Conservation (phyloP, 192 early-diverging fungal species). For the Anaeromyces robustus region DNA sequence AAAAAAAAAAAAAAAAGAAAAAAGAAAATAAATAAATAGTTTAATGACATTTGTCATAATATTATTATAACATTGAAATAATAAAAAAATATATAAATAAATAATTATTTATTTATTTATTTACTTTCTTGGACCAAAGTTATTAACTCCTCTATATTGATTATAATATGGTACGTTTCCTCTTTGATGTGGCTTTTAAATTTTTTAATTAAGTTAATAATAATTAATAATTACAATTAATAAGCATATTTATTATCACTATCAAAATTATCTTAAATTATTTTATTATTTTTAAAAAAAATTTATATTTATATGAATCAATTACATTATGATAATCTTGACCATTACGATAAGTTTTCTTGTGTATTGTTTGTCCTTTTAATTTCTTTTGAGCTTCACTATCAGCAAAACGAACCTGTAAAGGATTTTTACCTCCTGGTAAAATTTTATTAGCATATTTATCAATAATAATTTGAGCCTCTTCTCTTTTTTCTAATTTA, state of each 20-base stretch:
- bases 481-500: conserved; percentile 52
- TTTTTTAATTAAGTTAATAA: background rate
- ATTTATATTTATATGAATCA: background rate
- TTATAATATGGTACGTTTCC: background rate
- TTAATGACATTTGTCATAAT: too few species aligned
- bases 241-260: too few species aligned
- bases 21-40: too few species aligned
- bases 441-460: conserved; percentile 42
- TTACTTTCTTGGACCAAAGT: background rate
- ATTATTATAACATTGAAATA: too few species aligned
- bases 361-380: conserved; percentile 19
- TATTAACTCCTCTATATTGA: background rate
- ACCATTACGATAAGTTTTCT: background rate
- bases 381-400: conserved; percentile 61
- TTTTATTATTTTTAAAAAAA: background rate
- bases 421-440: conserved; percentile 36
- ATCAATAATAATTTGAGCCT: conserved; percentile 49
- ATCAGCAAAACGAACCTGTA: conserved; percentile 68
- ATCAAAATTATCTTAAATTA: too few species aligned
- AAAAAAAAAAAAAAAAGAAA: too few species aligned
- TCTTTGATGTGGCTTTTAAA: background rate
- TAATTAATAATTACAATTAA: too few species aligned
- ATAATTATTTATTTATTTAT: background rate
- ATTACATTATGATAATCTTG: background rate
- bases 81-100: too few species aligned